Conservation (phyloP, 768 basidiomycete genomes). For the Phylloporus rhodoxanthus region DNA sequence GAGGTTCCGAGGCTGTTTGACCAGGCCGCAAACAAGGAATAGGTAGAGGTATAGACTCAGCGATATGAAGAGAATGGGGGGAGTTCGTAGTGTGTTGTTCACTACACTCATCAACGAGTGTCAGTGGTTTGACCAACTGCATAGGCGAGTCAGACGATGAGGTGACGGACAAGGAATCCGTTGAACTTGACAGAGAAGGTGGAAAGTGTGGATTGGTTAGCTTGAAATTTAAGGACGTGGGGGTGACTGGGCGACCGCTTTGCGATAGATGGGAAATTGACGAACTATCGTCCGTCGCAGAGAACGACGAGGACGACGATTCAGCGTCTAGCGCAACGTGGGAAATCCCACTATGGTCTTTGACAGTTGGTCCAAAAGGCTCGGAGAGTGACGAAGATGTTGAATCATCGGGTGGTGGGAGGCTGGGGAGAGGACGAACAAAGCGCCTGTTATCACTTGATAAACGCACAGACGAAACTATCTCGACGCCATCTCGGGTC, state of each 20-base stretch:
- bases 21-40: conserved; percentile 20
- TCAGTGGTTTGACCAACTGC: conserved; percentile 34
- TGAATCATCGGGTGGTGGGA: conserved; percentile 14
- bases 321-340: conserved; percentile 14
- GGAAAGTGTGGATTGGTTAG: conserved; percentile 28
- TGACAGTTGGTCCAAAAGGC: not conserved
- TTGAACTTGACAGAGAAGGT: conserved; percentile 52
- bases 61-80: conserved; percentile 25
- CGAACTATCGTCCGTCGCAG: conserved; percentile 29
- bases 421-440: conserved; percentile 21
- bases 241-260: conserved; percentile 31
- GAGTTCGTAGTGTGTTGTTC: conserved; percentile 24
- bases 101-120: conserved; percentile 28
- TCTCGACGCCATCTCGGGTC: not conserved
- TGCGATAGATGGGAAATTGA: conserved; percentile 30
- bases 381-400: conserved; percentile 6
- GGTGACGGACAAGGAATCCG: conserved; percentile 55
- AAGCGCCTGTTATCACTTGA: conserved; percentile 14
- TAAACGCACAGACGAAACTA: conserved; percentile 1
- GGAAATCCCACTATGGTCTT: not conserved
- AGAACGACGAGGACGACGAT: conserved; percentile 22
- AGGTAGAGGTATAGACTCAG: conserved; percentile 26
- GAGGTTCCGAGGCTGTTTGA: conserved; percentile 14
- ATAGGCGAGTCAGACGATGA: conserved; percentile 42
- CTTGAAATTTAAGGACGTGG: conserved; percentile 28